Percentiles rank a stretch among this genome's conserved stretches.
phyloP scores from a whole-genome alignment of 164 flowering plant species.

The Vitis vinifera region ASM3070453v1 NC_081818.1:23055001-23055500 shows the following conservation, averaged over 20 bases:
- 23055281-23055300: not conserved
- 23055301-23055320: not conserved
- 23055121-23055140: conserved; percentile 53
- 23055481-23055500: conserved; percentile 48
- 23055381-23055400: conserved; percentile 50
- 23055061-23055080: conserved; percentile 34
- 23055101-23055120: conserved; percentile 68
- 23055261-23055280: not conserved
- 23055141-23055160: conserved; percentile 48
- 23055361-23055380: conserved; percentile 43
- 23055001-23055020: not conserved
- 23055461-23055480: conserved; percentile 46
- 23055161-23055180: conserved; percentile 54
- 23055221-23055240: conserved; percentile 60
- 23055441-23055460: conserved; percentile 64
- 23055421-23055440: conserved; percentile 74
- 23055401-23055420: conserved; percentile 67
- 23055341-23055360: conserved; percentile 34
- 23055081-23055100: conserved; percentile 55
- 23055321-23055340: not conserved
- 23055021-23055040: not conserved
- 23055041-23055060: conserved; percentile 43
- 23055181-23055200: conserved; percentile 66
- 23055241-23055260: conserved; percentile 62
- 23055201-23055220: conserved; percentile 50